Conservation (phyloP, 2,329 filamentous ascomycete species). For the Aspergillus aculeatinus region DNA sequence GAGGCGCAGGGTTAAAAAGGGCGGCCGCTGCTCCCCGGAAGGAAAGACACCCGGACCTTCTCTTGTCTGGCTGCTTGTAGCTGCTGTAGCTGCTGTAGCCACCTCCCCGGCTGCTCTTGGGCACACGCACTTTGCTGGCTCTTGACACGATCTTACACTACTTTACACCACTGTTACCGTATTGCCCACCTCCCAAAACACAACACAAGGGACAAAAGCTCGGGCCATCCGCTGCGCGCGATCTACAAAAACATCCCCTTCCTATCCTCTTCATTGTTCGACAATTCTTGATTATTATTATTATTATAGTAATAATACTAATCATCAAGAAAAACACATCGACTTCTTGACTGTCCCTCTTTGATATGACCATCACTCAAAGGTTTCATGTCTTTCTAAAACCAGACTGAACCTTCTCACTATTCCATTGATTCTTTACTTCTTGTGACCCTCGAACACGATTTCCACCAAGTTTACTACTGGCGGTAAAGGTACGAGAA, state of each 20-base stretch:
- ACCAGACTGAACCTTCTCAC: not conserved
- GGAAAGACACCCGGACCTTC: slow-evolving; percentile 18
- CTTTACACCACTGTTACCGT: not conserved
- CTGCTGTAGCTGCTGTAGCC: slow-evolving; percentile 3
- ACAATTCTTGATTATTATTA: not conserved
- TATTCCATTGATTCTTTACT: not conserved
- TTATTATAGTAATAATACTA: not conserved
- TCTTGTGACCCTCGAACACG: not conserved
- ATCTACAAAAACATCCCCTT: slow-evolving; percentile 9
- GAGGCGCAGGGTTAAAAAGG: slow-evolving; percentile 40
- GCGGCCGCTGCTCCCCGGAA: slow-evolving; percentile 24
- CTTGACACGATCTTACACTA: not conserved
- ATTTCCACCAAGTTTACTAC: not conserved
- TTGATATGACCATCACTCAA: not conserved
- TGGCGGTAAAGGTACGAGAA: slow-evolving; percentile 1
- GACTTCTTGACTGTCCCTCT: not conserved
- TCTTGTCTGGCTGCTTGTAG: slow-evolving; percentile 14
- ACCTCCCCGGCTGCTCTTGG: slow-evolving; percentile 13
- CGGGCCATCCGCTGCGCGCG: slow-evolving; percentile 18
- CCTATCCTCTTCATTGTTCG: not conserved
- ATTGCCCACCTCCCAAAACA: not conserved
- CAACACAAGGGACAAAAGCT: slow-evolving; percentile 9
- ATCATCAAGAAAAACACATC: too few species aligned
- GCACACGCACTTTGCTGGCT: slow-evolving; percentile 20
- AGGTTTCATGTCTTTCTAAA: not conserved